These are phyloP conservation scores for Striga hermonthica DNA, from an alignment of 305 asterid genomes.

Conservation along the genomic window DNA sequence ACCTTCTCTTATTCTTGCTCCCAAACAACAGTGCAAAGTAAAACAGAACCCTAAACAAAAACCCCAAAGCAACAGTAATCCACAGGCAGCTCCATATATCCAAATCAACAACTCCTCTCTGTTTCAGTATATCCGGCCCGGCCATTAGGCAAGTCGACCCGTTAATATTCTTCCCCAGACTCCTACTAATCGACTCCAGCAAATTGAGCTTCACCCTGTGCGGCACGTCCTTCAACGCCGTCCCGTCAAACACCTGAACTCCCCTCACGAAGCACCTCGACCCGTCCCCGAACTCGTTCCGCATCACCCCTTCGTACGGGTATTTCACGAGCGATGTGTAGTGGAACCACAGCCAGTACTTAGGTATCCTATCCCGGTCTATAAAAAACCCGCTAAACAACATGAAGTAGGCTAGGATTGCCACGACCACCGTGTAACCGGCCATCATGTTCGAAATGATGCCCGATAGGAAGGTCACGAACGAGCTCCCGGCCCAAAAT, in stretches of 20 bases:
- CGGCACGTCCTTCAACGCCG: slow-evolving; percentile 39
- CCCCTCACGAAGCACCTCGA: slow-evolving; percentile 51
- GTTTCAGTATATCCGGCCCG: slow-evolving; percentile 48
- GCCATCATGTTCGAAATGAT: slow-evolving; percentile 46
- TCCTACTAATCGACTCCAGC: slow-evolving; percentile 46
- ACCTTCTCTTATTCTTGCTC: slow-evolving; percentile 60
- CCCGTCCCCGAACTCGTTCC: slow-evolving; percentile 53
- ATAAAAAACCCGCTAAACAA: slow-evolving; percentile 58
- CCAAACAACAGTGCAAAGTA: slow-evolving; percentile 58
- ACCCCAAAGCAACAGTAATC: slow-evolving; percentile 60
- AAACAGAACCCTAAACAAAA: slow-evolving; percentile 55
- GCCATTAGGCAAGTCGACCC: slow-evolving; percentile 49
- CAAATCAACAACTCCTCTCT: slow-evolving; percentile 47
- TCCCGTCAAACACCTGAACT: slow-evolving; percentile 48
- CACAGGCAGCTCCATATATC: slow-evolving; percentile 62
- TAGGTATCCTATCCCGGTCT: slow-evolving; percentile 45
- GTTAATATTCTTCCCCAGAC: slow-evolving; percentile 51
- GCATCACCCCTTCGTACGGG: slow-evolving; percentile 59
- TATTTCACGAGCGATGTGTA: slow-evolving; percentile 55
- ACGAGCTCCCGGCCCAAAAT: slow-evolving; percentile 67
- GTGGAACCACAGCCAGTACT: slow-evolving; percentile 68
- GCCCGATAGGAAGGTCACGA: slow-evolving; percentile 57
- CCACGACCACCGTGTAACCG: slow-evolving; percentile 54
- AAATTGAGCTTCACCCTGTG: slow-evolving; percentile 36
- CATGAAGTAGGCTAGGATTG: slow-evolving; percentile 47